These are phyloP conservation scores for Brachypodium distachyon DNA, from an alignment of 202 grass and related monocot genomes.

Conservation along the genomic window DNA sequence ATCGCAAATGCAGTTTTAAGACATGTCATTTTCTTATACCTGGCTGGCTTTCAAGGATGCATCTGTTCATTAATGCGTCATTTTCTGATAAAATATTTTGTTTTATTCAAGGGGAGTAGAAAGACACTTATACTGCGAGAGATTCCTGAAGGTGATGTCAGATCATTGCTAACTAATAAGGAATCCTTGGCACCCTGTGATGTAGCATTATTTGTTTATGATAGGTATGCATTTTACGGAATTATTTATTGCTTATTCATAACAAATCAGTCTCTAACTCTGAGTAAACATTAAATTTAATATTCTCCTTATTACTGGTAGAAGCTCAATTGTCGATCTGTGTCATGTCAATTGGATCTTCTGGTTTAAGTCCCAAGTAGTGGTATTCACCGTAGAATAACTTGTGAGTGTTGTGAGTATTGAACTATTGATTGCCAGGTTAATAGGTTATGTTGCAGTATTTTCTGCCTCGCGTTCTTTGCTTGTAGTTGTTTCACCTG, in stretches of 20 bases:
- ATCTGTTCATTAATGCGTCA: neutral
- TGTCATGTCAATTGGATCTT: neutral
- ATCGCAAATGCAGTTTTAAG: neutral
- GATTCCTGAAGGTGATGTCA: slow-evolving; percentile 83
- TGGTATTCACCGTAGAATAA: neutral
- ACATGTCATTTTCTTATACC: neutral
- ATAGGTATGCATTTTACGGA: slow-evolving; percentile 43
- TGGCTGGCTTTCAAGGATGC: neutral
- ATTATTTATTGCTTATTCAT: neutral
- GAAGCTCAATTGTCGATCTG: neutral
- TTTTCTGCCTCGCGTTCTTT: neutral
- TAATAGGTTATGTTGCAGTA: neutral
- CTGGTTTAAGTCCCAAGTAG: neutral
- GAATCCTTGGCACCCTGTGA: slow-evolving; percentile 89
- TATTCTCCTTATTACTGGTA: neutral
- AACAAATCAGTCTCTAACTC: neutral
- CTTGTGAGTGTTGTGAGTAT: slow-evolving; percentile 4
- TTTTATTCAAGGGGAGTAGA: slow-evolving; percentile 54
- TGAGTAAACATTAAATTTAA: neutral
- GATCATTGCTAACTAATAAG: slow-evolving; percentile 59
- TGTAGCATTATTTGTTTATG: slow-evolving; percentile 82
- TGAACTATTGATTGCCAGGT: neutral
- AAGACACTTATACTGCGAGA: slow-evolving; percentile 84
- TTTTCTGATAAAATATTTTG: neutral
- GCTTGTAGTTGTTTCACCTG: neutral